phyloP scores from a whole-genome alignment of 768 basidiomycete species.

The Sarcodon sp. region DNA sequence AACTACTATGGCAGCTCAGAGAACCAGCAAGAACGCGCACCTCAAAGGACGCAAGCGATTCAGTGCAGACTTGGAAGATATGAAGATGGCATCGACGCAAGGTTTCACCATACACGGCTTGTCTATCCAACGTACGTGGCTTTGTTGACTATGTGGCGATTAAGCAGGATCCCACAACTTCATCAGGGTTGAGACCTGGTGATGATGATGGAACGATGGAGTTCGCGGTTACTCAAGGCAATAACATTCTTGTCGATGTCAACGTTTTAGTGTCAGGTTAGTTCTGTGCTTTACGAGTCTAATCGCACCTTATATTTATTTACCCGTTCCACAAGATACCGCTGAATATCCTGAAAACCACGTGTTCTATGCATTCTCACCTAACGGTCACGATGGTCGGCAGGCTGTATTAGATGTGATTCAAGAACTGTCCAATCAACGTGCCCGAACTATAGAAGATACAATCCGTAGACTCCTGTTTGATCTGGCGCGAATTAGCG shows the following conservation, averaged over 20 bases:
- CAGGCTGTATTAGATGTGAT: conserved; percentile 27
- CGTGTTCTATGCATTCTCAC: conserved; percentile 40
- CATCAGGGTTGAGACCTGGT: conserved; percentile 33
- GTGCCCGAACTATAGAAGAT: conserved; percentile 29
- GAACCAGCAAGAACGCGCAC: no score
- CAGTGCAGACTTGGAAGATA: conserved; percentile 39
- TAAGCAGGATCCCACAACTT: background rate
- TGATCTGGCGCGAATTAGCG: background rate
- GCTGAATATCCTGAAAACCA: conserved; percentile 56
- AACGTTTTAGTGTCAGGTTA: conserved; percentile 39
- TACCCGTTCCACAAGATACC: conserved; percentile 30
- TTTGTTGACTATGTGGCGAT: background rate
- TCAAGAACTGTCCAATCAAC: conserved; percentile 28
- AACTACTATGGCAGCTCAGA: no score
- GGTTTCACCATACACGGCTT: conserved; percentile 26
- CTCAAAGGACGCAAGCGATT: conserved; percentile 47
- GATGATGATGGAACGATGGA: conserved; percentile 61
- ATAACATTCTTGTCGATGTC: conserved; percentile 21
- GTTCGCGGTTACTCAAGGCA: conserved; percentile 25
- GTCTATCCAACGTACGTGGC: conserved; percentile 26
- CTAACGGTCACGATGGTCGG: conserved; percentile 26
- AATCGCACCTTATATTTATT: no score
- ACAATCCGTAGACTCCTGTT: conserved; percentile 17
- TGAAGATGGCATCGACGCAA: conserved; percentile 22
- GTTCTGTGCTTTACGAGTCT: conserved; percentile 3